phyloP scores from a whole-genome alignment of 441 rosid species.

The Bruguiera hainesii region DNA sequence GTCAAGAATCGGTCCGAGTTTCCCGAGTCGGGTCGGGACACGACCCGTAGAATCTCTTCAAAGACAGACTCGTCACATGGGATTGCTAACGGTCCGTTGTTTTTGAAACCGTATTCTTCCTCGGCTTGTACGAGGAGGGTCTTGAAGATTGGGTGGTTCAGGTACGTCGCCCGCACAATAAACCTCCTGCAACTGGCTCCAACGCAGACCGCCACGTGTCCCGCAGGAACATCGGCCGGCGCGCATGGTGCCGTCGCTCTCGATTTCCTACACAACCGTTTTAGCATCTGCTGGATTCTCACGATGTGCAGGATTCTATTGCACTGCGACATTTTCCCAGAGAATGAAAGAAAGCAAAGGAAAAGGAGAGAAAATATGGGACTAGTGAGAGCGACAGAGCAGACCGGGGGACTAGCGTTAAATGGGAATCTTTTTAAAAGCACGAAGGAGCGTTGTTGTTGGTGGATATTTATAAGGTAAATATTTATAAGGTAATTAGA shows the following conservation, averaged over 20 bases:
- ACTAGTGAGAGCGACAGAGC: background rate
- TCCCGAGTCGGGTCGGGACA: conserved; percentile 57
- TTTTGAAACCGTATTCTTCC: conserved; percentile 81
- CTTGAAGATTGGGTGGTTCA: conserved; percentile 78
- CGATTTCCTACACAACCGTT: conserved; percentile 83
- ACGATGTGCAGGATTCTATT: conserved; percentile 91
- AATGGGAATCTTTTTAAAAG: conserved; percentile 6
- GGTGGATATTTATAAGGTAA: conserved; percentile 32
- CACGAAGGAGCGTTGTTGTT: background rate
- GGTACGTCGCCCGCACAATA: conserved; percentile 76
- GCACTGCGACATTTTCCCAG: conserved; percentile 63
- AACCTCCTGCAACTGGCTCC: conserved; percentile 67
- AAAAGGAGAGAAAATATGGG: background rate
- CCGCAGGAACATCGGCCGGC: conserved; percentile 86
- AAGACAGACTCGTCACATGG: conserved; percentile 90
- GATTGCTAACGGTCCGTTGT: conserved; percentile 71
- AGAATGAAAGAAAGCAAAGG: background rate
- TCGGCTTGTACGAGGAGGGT: conserved; percentile 67
- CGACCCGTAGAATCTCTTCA: conserved; percentile 61
- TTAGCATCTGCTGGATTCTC: conserved; percentile 75
- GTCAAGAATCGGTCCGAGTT: conserved; percentile 38
- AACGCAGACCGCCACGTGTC: conserved; percentile 85
- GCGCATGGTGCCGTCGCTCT: conserved; percentile 47
- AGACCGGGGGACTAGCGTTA: background rate
- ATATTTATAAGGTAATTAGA: background rate